Evolutionary conservation across 2,329 filamentous ascomycete genomes (phyloP), one percentile per base, ranked within the genome.

Genomic region (Graphiopsis chlorocephala): DNA sequence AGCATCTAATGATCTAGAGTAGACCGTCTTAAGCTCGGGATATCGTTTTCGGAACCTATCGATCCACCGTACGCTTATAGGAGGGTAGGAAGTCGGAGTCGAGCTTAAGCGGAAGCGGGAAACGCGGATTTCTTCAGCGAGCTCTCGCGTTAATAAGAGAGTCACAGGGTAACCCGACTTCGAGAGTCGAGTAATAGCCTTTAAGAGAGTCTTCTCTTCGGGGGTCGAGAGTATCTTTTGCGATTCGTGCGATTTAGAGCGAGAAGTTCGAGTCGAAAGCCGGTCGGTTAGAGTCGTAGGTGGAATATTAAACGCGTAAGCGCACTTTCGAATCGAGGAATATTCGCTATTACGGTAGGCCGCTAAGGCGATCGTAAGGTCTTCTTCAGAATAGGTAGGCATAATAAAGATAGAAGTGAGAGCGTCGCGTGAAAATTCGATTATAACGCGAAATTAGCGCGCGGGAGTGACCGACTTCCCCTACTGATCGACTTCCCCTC

Each of bases 61-160:
- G n/a, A n/a, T n/a, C n/a, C n/a, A n/a, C n/a, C n/a, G n/a, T n/a
- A n/a, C n/a, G n/a, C n/a, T n/a, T n/a, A n/a, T n/a, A n/a, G n/a
- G n/a, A n/a, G n/a, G n/a, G n/a, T n/a, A n/a, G n/a, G n/a, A n/a
- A n/a, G n/a, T n/a, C n/a, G n/a, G n/a, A n/a, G n/a, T n/a, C n/a
- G n/a, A n/a, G n/a, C n/a, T n/a, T n/a, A n/a, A n/a, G n/a, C n/a
- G n/a, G n/a, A n/a, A n/a, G n/a, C n/a, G n/a, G 38, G 53, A 15
- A 56, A 56, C 25, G 55, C 25, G 61, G 52, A 63, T 60, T 52
- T 52, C 48, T 52, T 52, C 7, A 28, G 48, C 25, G 25, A 52
- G 48, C 3, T 52, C 48, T 4, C 25, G 11, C 26, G 8, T 52
- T 52, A 52, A 52, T 3, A 10, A n/a, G 15, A 52, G 48, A n/a